phyloP scores from a whole-genome alignment of 228 moss, liverwort and hornwort species.

The Sphagnum magellanicum region DNA sequence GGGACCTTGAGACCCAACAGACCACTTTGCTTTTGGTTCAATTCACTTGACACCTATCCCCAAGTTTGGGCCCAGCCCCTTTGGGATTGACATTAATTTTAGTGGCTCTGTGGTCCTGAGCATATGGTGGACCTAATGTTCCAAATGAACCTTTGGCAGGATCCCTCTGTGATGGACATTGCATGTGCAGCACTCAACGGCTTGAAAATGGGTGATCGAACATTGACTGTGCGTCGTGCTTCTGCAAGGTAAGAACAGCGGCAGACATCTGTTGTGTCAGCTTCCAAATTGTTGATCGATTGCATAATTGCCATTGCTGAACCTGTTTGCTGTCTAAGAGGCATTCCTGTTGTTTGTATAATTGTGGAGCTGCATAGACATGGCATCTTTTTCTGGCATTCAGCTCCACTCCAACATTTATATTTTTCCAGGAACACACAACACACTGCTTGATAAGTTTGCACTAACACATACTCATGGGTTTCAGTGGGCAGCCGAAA shows the following conservation, averaged over 20 bases:
- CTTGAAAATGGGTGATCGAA: slow-evolving; percentile 57
- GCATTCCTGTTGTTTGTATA: no score
- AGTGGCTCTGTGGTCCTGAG: slow-evolving; percentile 60
- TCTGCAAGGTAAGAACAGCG: slow-evolving; percentile 39
- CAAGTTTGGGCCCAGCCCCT: no score
- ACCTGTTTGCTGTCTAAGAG: background rate
- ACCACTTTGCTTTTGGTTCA: no score
- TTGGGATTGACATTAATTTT: slow-evolving; percentile 4
- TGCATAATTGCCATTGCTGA: background rate
- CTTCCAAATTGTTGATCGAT: background rate
- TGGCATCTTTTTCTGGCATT: slow-evolving; percentile 4
- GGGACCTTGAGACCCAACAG: no score
- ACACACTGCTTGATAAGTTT: no score
- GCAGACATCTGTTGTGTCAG: slow-evolving; percentile 37
- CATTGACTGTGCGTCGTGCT: slow-evolving; percentile 49
- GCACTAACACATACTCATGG: background rate
- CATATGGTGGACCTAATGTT: no score
- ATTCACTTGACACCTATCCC: no score
- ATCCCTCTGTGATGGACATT: slow-evolving; percentile 54
- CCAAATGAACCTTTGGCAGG: slow-evolving; percentile 24
- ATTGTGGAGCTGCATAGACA: background rate
- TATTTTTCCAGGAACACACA: slow-evolving; percentile 5
- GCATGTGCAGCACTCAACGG: slow-evolving; percentile 59
- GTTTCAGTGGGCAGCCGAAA: slow-evolving; percentile 53
- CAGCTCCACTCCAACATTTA: slow-evolving; percentile 13